Evolutionary conservation across 2,329 filamentous ascomycete species (phyloP).

Genomic region (Fusarium veterinarium): DNA sequence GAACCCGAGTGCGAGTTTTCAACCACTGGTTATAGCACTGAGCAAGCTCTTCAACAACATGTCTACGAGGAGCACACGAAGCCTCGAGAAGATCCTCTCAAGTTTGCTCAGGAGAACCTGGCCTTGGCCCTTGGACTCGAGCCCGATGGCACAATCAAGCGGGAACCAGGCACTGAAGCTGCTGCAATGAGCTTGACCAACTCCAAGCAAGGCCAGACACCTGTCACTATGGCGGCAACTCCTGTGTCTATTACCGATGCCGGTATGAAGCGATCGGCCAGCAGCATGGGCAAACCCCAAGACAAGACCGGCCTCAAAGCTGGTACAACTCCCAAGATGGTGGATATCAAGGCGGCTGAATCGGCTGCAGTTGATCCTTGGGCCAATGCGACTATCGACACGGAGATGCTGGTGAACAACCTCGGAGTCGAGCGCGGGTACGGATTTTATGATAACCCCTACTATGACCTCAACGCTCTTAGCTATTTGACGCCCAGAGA

Average conservation of each 20-base stretch:
- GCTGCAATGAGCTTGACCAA: slow-evolving; percentile 54
- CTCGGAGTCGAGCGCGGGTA: slow-evolving; percentile 48
- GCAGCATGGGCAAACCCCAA: slow-evolving; percentile 55
- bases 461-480: slow-evolving; percentile 61
- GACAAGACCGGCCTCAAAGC: slow-evolving; percentile 50
- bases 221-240: slow-evolving; percentile 56
- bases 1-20: slow-evolving; percentile 67
- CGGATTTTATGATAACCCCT: slow-evolving; percentile 50
- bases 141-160: slow-evolving; percentile 58
- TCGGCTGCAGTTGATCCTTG: slow-evolving; percentile 47
- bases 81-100: slow-evolving; percentile 65
- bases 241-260: slow-evolving; percentile 64
- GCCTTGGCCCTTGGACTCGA: slow-evolving; percentile 64
- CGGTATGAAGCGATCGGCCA: slow-evolving; percentile 63
- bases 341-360: slow-evolving; percentile 46
- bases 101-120: slow-evolving; percentile 64
- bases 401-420: slow-evolving; percentile 54
- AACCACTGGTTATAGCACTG: slow-evolving; percentile 61
- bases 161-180: slow-evolving; percentile 49
- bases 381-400: slow-evolving; percentile 62
- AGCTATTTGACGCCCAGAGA: slow-evolving; percentile 70
- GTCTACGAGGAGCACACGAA: slow-evolving; percentile 69
- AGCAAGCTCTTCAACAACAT: slow-evolving; percentile 66
- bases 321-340: slow-evolving; percentile 46
- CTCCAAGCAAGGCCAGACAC: slow-evolving; percentile 63